These are phyloP conservation scores for Boletus pseudopeckii DNA, from an alignment of 768 basidiomycete genomes.

Conservation along the genomic window DNA sequence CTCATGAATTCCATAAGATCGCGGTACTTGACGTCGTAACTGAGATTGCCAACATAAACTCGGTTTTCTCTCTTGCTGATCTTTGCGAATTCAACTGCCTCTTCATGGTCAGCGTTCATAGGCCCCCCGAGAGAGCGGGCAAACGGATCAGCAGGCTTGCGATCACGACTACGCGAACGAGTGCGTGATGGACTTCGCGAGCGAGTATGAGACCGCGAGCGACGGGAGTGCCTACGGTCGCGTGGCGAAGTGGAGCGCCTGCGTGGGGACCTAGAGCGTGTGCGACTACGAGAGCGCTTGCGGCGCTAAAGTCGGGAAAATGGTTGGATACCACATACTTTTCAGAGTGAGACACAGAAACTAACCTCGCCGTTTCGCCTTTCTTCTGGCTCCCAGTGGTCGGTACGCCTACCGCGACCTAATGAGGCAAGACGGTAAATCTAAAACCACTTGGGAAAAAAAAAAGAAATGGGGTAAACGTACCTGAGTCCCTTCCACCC, in stretches of 20 bases:
- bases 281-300: constrained; percentile 64
- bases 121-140: constrained; percentile 82
- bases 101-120: constrained; percentile 88
- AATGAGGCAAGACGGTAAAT: constrained; percentile 7
- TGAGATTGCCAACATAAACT: constrained; percentile 98
- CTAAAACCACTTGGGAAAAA: neutral
- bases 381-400: constrained; percentile 86
- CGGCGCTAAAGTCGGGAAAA: constrained; percentile 44
- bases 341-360: neutral
- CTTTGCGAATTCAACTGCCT: constrained; percentile 93
- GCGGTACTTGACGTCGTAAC: constrained; percentile 97
- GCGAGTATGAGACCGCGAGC: constrained; percentile 64
- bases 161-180: constrained; percentile 55
- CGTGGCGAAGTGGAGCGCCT: constrained; percentile 66
- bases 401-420: constrained; percentile 49
- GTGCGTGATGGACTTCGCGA: constrained; percentile 50
- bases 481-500: constrained; percentile 57
- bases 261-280: constrained; percentile 62
- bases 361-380: constrained; percentile 71
- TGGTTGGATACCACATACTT: neutral
- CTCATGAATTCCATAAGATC: constrained; percentile 99
- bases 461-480: constrained; percentile 10
- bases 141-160: constrained; percentile 61
- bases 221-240: constrained; percentile 50
- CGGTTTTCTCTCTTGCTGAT: constrained; percentile 97